Conservation (phyloP, 768 basidiomycete genomes). For the Astraeus odoratus region DNA sequence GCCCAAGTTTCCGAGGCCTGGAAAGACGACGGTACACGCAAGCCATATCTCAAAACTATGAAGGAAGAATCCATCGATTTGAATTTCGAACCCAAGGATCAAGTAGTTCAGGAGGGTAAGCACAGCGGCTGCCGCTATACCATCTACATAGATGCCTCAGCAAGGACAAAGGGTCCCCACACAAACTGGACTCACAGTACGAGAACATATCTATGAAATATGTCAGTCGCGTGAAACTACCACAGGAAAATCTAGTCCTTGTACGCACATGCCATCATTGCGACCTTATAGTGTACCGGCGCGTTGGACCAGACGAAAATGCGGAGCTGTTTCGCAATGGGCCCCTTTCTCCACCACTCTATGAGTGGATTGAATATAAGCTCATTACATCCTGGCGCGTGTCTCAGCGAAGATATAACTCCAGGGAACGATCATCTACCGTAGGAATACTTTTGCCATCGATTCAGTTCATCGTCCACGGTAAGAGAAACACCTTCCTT, state of each 20-base stretch:
- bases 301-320: conserved; percentile 70
- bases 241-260: neutral
- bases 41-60: conserved; percentile 78
- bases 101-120: conserved; percentile 69
- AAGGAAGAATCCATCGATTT: conserved; percentile 70
- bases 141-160: conserved; percentile 17
- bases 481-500: conserved; percentile 90
- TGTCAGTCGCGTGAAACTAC: conserved; percentile 4
- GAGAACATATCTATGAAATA: conserved; percentile 39
- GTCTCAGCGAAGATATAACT: neutral
- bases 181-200: conserved; percentile 32
- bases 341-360: conserved; percentile 72
- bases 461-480: conserved; percentile 82
- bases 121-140: conserved; percentile 61
- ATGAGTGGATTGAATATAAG: conserved; percentile 74
- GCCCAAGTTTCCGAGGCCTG: conserved; percentile 64
- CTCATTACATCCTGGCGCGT: neutral
- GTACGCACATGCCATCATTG: conserved; percentile 44
- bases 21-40: conserved; percentile 67
- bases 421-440: conserved; percentile 24
- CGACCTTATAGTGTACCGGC: conserved; percentile 77
- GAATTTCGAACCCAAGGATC: conserved; percentile 64
- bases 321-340: conserved; percentile 76
- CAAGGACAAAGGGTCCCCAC: neutral
- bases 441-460: conserved; percentile 89